Evolutionary conservation across 208 protist species (phyloP).

Genomic region (Leishmania tarentolae): DNA sequence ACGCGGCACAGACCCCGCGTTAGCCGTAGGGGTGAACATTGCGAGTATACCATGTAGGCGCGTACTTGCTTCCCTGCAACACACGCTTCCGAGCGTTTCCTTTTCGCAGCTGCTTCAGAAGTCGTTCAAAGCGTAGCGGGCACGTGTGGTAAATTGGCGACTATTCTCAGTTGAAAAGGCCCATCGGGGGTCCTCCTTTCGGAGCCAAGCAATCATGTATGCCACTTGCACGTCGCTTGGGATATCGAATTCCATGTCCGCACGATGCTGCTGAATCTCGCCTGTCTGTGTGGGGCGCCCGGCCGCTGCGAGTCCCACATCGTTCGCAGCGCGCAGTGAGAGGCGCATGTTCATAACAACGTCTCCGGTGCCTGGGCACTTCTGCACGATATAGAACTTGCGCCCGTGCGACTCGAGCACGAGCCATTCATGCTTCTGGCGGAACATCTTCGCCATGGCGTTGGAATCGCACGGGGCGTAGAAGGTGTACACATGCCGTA

Average conservation of each 20-base stretch:
- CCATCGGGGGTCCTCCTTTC: constrained; percentile 93
- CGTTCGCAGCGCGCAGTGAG: constrained; percentile 85
- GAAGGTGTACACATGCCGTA: constrained; percentile 91
- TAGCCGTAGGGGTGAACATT: background rate
- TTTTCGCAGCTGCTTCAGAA: constrained; percentile 41
- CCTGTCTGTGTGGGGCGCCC: constrained; percentile 79
- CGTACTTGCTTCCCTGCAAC: background rate
- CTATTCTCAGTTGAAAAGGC: constrained; percentile 91
- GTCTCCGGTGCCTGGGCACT: constrained; percentile 83
- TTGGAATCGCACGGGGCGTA: constrained; percentile 81
- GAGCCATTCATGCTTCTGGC: constrained; percentile 91
- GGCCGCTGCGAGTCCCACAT: constrained; percentile 77
- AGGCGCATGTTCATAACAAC: constrained; percentile 82
- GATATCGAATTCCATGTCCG: constrained; percentile 90
- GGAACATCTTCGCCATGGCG: constrained; percentile 58
- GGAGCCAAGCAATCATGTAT: constrained; percentile 92
- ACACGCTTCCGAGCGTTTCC: background rate
- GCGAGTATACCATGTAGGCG: background rate
- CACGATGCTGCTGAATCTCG: constrained; percentile 80
- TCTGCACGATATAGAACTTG: constrained; percentile 88
- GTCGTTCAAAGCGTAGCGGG: constrained; percentile 85
- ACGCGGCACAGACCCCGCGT: background rate
- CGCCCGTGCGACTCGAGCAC: constrained; percentile 80
- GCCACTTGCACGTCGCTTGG: constrained; percentile 85
- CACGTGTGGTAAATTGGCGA: constrained; percentile 81